phyloP scores from a whole-genome alignment of 805 yeast species.

The Candida hungchunana region DNA sequence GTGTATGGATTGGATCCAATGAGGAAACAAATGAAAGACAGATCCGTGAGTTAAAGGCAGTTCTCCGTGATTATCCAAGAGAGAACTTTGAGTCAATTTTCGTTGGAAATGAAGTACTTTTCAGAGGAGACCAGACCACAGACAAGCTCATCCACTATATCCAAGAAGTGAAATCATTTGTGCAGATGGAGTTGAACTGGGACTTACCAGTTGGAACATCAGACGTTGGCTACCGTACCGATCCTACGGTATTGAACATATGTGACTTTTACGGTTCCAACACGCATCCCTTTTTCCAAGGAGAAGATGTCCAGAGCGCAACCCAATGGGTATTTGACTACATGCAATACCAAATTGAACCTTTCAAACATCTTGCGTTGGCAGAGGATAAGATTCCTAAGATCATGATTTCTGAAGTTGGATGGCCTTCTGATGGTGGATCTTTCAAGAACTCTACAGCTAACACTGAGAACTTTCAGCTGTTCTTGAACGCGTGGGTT shows the following conservation, averaged over 20 bases:
- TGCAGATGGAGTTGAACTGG: constrained; percentile 30
- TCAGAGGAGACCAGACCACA: constrained; percentile 43
- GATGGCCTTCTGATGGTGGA: constrained; percentile 73
- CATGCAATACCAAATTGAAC: constrained; percentile 39
- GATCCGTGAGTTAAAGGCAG: constrained; percentile 38
- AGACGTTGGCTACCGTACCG: constrained; percentile 49
- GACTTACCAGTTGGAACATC: constrained; percentile 58
- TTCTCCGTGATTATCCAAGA: constrained; percentile 42
- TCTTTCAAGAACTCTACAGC: constrained; percentile 42
- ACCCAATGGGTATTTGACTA: constrained; percentile 51
- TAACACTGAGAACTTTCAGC: constrained; percentile 38
- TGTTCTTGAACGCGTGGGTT: constrained; percentile 47
- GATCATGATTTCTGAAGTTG: constrained; percentile 55
- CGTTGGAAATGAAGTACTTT: constrained; percentile 62
- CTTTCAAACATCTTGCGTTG: constrained; percentile 28
- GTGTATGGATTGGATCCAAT: constrained; percentile 56
- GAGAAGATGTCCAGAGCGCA: constrained; percentile 43
- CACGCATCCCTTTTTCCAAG: constrained; percentile 66
- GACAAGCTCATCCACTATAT: constrained; percentile 39
- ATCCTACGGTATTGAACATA: constrained; percentile 33
- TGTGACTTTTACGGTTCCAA: constrained; percentile 62
- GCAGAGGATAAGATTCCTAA: constrained; percentile 21
- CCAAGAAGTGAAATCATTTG: constrained; percentile 35
- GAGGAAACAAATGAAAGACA: constrained; percentile 42
- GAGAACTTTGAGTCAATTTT: constrained; percentile 44